A percentile compares a stretch with the other conserved stretches of the same genome.
Evolutionary conservation across 75 land plant species (phyloP).

Genomic region (Pinus taeda): DNA sequence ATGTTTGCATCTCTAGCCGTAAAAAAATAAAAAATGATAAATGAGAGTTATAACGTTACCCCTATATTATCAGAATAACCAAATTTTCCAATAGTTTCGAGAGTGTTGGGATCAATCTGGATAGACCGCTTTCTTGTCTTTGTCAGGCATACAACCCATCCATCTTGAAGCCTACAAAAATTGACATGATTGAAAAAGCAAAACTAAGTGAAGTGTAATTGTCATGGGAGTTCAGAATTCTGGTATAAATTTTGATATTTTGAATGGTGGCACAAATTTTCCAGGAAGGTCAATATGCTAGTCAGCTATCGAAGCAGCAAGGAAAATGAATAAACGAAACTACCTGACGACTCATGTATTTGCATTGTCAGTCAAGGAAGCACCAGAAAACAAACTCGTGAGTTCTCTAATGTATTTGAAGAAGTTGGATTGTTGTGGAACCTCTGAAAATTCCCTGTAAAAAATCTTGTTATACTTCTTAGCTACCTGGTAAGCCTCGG

Average conservation of each 20-base stretch:
- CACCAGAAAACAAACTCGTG: slow-evolving; percentile 65
- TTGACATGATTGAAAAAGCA: not conserved
- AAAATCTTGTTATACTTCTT: slow-evolving; percentile 40
- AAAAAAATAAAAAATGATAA: no score
- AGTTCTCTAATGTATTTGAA: slow-evolving; percentile 46
- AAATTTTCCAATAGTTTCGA: slow-evolving; percentile 68
- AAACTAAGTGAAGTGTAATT: not conserved
- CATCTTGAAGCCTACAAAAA: slow-evolving; percentile 51
- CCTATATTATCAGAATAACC: slow-evolving; percentile 48
- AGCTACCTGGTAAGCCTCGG: slow-evolving; percentile 79
- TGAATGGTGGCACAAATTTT: not conserved
- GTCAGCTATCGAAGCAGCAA: no score
- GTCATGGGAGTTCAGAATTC: not conserved
- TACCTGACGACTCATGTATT: slow-evolving; percentile 71
- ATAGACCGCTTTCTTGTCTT: slow-evolving; percentile 71
- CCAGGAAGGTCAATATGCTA: not conserved
- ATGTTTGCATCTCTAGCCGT: no score
- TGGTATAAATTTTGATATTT: not conserved
- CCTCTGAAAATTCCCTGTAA: slow-evolving; percentile 75
- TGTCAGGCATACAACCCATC: slow-evolving; percentile 73
- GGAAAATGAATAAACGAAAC: not conserved
- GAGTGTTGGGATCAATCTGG: slow-evolving; percentile 57
- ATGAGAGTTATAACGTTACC: not conserved
- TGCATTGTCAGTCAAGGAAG: slow-evolving; percentile 79
- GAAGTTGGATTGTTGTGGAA: slow-evolving; percentile 46